Evolutionary conservation across 1,284 basidiomycete genomes (phyloP).

Genomic region (Cryptococcus neoformans): DNA sequence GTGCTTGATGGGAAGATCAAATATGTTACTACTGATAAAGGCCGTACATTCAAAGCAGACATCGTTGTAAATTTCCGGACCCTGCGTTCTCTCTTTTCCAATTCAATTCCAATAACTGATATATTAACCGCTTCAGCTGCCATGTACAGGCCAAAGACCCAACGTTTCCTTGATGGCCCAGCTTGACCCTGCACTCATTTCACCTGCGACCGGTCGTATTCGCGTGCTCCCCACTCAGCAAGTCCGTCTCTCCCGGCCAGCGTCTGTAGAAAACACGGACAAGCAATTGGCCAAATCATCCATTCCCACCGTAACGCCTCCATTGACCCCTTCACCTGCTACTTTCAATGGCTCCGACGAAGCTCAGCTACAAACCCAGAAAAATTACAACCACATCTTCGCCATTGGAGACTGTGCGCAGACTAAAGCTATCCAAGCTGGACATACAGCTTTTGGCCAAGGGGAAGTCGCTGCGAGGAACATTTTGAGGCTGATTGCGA

Average conservation of each 20-base stretch:
- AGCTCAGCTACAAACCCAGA: too few relatives aligned
- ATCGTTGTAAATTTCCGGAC: conserved; percentile 54
- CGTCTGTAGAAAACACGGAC: neutral
- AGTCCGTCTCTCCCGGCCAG: conserved; percentile 32
- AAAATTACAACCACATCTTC: conserved; percentile 43
- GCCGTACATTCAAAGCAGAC: conserved; percentile 61
- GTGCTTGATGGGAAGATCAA: conserved; percentile 33
- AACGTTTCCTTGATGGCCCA: conserved; percentile 60
- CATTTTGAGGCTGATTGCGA: conserved; percentile 44
- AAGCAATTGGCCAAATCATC: too few relatives aligned
- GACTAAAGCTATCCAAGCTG: conserved; percentile 55
- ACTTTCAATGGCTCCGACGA: too few relatives aligned
- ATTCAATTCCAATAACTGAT: neutral
- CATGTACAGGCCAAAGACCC: conserved; percentile 72
- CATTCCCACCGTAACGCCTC: too few relatives aligned
- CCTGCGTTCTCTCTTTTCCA: neutral
- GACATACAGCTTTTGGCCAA: conserved; percentile 66
- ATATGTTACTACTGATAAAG: conserved; percentile 58
- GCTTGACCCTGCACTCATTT: conserved; percentile 57
- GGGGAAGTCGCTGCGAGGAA: conserved; percentile 49
- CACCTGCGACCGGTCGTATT: conserved; percentile 51
- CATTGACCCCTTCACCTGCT: too few relatives aligned
- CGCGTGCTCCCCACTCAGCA: conserved; percentile 63
- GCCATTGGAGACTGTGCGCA: conserved; percentile 51
- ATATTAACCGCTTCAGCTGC: conserved; percentile 10